These are phyloP conservation scores for Xylaria arbuscula DNA, from an alignment of 2,329 filamentous ascomycete genomes.

Conservation along the genomic window DNA sequence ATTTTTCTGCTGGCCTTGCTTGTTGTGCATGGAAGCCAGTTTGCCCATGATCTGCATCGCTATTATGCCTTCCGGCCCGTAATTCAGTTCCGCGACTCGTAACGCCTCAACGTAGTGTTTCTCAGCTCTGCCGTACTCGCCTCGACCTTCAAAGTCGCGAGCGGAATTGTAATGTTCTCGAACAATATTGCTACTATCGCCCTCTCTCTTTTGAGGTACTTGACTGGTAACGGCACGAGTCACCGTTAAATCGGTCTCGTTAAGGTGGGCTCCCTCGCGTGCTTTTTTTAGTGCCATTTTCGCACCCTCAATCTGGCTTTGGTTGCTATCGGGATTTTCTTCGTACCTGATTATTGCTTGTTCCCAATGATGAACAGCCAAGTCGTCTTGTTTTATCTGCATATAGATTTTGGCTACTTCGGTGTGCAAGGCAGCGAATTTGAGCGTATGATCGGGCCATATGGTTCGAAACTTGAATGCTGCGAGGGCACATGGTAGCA, in stretches of 20 bases:
- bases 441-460: neutral
- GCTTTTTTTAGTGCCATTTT: neutral
- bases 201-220: neutral
- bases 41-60: neutral
- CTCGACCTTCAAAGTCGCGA: neutral
- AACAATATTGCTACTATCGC: neutral
- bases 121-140: neutral
- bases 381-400: neutral
- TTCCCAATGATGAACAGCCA: neutral
- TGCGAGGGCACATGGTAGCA: conserved; percentile 12
- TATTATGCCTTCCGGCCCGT: neutral
- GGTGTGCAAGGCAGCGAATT: neutral
- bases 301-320: neutral
- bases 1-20: neutral
- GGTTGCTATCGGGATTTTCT: neutral
- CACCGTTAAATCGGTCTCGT: neutral
- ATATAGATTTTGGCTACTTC: conserved; percentile 5
- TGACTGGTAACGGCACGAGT: neutral
- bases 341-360: neutral
- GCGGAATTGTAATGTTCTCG: neutral
- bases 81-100: neutral
- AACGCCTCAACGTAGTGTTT: neutral
- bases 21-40: neutral
- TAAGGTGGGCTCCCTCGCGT: neutral
- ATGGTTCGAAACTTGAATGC: conserved; percentile 3